These are phyloP conservation scores for Backusella macrospora DNA, from an alignment of 192 early-diverging fungal genomes.

Conservation along the genomic window DNA sequence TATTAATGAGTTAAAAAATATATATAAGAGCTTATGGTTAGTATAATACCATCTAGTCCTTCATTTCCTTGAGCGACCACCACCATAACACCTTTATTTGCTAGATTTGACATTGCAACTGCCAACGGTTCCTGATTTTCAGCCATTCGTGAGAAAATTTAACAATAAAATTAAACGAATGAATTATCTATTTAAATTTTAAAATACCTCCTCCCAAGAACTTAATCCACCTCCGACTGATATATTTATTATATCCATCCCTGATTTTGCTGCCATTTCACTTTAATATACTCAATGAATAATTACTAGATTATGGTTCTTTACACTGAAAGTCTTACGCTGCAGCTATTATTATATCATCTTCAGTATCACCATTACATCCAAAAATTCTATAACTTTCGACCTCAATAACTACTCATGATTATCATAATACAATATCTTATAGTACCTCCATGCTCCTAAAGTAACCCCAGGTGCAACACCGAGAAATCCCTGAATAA, in stretches of 20 bases:
- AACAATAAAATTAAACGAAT: too few relatives aligned
- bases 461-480: conserved; percentile 67
- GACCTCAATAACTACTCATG: not conserved
- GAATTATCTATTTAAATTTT: not conserved
- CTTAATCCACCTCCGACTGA: conserved; percentile 69
- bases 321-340: not conserved
- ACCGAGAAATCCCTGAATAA: conserved; percentile 47
- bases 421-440: not conserved
- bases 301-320: too few relatives aligned
- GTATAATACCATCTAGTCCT: conserved; percentile 22
- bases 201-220: conserved; percentile 55
- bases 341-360: conserved; percentile 63
- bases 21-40: not conserved
- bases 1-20: not conserved
- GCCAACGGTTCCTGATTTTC: conserved; percentile 22
- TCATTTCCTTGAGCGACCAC: conserved; percentile 34
- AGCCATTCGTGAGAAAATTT: not conserved
- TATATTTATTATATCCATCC: conserved; percentile 82
- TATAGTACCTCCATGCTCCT: conserved; percentile 65
- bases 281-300: not conserved
- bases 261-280: conserved; percentile 25
- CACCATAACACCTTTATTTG: conserved; percentile 9
- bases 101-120: conserved; percentile 23
- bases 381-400: conserved; percentile 65
- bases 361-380: conserved; percentile 66